Evolutionary conservation across 1,139 yeast genomes (phyloP), one percentile per base, ranked within the genome.

Genomic region (Hanseniaspora sp.): DNA sequence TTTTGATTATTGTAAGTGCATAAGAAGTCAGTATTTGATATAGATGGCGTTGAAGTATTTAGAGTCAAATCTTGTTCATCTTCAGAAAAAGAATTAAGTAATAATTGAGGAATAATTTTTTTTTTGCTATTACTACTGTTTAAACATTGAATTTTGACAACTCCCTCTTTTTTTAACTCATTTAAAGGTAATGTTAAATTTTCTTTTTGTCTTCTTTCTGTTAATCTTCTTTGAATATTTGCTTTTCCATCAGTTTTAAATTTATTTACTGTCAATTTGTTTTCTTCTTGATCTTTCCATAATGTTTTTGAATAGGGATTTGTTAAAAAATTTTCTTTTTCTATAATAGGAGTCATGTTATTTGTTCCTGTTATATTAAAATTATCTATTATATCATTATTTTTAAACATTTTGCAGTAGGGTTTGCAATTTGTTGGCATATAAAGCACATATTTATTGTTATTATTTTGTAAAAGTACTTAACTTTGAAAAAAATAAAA

Each of bases 281-380:
- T 65, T 7, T 67, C 66, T n/a, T 59, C 56, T 7, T 63, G 57
- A 15, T 59, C 56, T 37, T 58, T 58, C 69, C 69, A 66, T 30
- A 66, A 54, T 0, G 69, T 64, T 31, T 58, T 54, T 0, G 69
- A 61, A 55, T 66, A 66, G 0, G 69, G 69, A 47, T 66, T 66
- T 7, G 7, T 8, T 45, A 11, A n/a, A 28, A 30, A 12, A 30
- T 44, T 18, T 23, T 23, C 34, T 23, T 42, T 42, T 42, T 66
- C 68, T 45, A 67, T 59, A 6, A 67, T 65, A 3, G 70, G 70
- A 9, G 69, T 66, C 48, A 67, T 54, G 5, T 59, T 53, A 42
- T 58, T 54, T 13, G 57, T 58, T 4, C 63, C 56, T 5, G 60
- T 63, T 52, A 56, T 57, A 34, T 59, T 58, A 17, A 63, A 55